A percentile compares a stretch with the other conserved stretches of the same genome.
phyloP scores from a whole-genome alignment of 768 basidiomycete species.

The Leucocoprinus sp. region DNA sequence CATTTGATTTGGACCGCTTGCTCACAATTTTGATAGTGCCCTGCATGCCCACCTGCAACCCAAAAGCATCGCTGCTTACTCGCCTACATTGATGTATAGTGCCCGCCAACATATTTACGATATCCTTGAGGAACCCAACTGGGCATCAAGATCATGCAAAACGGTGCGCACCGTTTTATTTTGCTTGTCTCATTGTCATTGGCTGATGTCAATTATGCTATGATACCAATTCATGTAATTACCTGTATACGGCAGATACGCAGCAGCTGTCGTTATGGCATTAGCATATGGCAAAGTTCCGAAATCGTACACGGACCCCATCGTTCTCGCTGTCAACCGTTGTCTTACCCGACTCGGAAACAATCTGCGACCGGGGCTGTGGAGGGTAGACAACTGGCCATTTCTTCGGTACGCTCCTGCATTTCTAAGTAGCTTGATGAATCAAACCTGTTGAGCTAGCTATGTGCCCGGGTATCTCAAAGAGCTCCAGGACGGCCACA shows the following conservation, averaged over 20 bases:
- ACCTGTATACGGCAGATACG: constrained; percentile 27
- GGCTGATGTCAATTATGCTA: neutral
- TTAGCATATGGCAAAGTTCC: constrained; percentile 40
- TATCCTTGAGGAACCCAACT: constrained; percentile 30
- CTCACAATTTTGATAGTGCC: constrained; percentile 27
- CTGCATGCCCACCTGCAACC: constrained; percentile 53
- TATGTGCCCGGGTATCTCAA: constrained; percentile 55
- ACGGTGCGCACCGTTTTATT: constrained; percentile 20
- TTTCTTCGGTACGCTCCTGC: constrained; percentile 25
- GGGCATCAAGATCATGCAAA: constrained; percentile 50
- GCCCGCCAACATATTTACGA: constrained; percentile 38
- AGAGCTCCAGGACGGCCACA: constrained; percentile 48
- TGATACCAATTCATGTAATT: neutral
- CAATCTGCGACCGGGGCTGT: constrained; percentile 34
- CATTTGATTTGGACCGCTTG: neutral
- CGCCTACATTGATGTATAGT: constrained; percentile 37
- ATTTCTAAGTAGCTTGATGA: neutral
- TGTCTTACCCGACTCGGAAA: constrained; percentile 38
- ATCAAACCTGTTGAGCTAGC: constrained; percentile 15
- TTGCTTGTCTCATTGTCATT: neutral
- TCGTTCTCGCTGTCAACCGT: constrained; percentile 37
- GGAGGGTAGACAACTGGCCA: constrained; percentile 41
- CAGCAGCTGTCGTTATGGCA: constrained; percentile 42
- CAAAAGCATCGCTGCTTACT: constrained; percentile 40
- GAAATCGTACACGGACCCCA: constrained; percentile 35